These are phyloP conservation scores for Astraeus odoratus DNA, from an alignment of 768 basidiomycete genomes.

Conservation along the genomic window DNA sequence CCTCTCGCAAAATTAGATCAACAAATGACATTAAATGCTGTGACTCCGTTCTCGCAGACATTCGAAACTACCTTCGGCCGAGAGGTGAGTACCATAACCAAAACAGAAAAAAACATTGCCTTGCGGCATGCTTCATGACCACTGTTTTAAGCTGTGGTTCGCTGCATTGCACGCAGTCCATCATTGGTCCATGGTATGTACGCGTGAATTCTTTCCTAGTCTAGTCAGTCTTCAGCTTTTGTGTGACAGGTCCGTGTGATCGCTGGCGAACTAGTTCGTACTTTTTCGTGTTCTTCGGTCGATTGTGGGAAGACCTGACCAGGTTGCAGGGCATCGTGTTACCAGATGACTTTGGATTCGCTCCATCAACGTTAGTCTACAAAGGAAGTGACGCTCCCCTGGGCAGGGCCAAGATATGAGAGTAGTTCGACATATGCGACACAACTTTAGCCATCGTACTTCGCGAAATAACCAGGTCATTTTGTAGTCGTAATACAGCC, in stretches of 20 bases:
- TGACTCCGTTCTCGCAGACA: conserved; percentile 71
- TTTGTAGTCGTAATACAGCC: too few relatives aligned
- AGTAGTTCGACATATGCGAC: too few relatives aligned
- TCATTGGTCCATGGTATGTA: conserved; percentile 82
- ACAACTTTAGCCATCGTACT: too few relatives aligned
- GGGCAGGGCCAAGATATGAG: conserved; percentile 58
- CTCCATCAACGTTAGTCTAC: conserved; percentile 76
- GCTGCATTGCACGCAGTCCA: conserved; percentile 81
- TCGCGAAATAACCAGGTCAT: too few relatives aligned
- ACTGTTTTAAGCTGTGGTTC: conserved; percentile 67
- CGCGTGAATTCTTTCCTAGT: not conserved
- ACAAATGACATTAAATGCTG: conserved; percentile 66
- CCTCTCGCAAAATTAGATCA: conserved; percentile 42
- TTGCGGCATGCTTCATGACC: conserved; percentile 5
- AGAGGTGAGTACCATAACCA: conserved; percentile 46
- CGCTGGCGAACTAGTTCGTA: conserved; percentile 70
- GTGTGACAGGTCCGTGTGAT: conserved; percentile 65
- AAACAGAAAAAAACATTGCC: not conserved
- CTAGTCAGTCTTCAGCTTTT: conserved; percentile 3
- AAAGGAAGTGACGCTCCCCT: conserved; percentile 60
- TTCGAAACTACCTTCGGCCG: conserved; percentile 77
- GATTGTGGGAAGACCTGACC: conserved; percentile 7
- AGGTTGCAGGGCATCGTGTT: conserved; percentile 51
- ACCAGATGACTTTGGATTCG: conserved; percentile 76
- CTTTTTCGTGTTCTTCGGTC: conserved; percentile 1